Evolutionary conservation across 73 alveolate genomes (phyloP).

Genomic region (Paramecium caudatum): DNA sequence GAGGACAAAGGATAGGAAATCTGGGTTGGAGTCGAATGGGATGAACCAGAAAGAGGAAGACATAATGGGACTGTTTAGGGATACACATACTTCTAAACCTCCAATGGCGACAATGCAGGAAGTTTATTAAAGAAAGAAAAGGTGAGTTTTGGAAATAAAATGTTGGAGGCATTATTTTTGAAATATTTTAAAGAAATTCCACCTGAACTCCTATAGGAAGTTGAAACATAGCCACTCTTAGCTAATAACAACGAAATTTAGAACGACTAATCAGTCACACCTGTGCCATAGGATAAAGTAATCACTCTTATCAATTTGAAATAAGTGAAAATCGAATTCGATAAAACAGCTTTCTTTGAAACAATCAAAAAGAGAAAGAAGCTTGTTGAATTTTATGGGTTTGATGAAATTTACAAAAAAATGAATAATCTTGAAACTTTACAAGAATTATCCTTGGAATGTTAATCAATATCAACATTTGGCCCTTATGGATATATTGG

Average conservation of each 20-base stretch:
- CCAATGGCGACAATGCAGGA: constrained; percentile 71
- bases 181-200: constrained; percentile 76
- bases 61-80: constrained; percentile 97
- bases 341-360: constrained; percentile 73
- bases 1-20: constrained; percentile 90
- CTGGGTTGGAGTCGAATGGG: constrained; percentile 99
- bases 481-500: constrained; percentile 81
- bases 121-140: constrained; percentile 69
- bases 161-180: constrained; percentile 66
- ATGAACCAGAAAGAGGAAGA: constrained; percentile 91
- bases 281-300: constrained; percentile 8
- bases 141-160: constrained; percentile 66
- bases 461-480: constrained; percentile 70
- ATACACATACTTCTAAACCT: constrained; percentile 82
- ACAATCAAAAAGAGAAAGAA: constrained; percentile 71
- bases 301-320: constrained; percentile 36
- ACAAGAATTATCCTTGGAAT: constrained; percentile 63
- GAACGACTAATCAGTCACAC: background rate
- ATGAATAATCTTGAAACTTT: constrained; percentile 54
- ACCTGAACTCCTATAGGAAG: constrained; percentile 34
- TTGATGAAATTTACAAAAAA: constrained; percentile 68
- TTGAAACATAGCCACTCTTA: background rate
- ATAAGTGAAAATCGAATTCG: constrained; percentile 71
- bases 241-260: too few species aligned
- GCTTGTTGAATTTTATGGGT: constrained; percentile 74